Conservation (phyloP, 2,329 filamentous ascomycete genomes). For the Hymenoscyphus infarciens region DNA sequence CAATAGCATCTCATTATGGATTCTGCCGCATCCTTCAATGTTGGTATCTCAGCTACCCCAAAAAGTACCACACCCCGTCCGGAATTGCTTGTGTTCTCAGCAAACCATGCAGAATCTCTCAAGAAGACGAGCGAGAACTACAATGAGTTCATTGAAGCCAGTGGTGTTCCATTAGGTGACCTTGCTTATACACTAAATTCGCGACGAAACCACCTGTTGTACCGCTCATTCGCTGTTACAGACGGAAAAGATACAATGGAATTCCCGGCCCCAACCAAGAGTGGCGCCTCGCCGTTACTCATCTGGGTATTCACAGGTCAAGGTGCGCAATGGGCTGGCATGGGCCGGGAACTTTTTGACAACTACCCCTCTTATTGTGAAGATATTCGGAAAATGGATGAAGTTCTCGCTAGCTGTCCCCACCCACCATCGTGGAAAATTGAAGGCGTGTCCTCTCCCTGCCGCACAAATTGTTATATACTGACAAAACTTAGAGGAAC, state of each 20-base stretch:
- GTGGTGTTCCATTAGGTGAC: background rate
- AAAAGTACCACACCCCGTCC: conserved; percentile 4
- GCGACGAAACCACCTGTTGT: conserved; percentile 8
- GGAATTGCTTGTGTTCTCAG: conserved; percentile 14
- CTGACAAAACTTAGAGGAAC: conserved; percentile 30
- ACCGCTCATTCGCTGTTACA: conserved; percentile 11
- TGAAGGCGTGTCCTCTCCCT: background rate
- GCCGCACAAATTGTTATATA: background rate
- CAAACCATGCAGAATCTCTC: conserved; percentile 12
- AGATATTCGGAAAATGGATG: conserved; percentile 10
- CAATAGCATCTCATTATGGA: conserved; percentile 15
- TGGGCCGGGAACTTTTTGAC: conserved; percentile 21
- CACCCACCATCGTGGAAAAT: conserved; percentile 11
- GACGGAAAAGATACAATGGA: background rate
- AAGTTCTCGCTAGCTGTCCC: conserved; percentile 3
- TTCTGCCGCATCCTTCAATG: conserved; percentile 9
- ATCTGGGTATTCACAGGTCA: conserved; percentile 29
- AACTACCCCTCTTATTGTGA: conserved; percentile 7
- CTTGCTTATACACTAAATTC: conserved; percentile 13
- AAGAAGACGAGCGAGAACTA: background rate
- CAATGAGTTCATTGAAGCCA: conserved; percentile 7
- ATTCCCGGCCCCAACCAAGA: background rate
- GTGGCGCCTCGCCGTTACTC: background rate
- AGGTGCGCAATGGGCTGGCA: conserved; percentile 26
- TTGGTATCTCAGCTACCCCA: background rate